Base-by-base conservation (phyloP, 2,329 filamentous ascomycete genomes). In the Knufia petricola region DNA sequence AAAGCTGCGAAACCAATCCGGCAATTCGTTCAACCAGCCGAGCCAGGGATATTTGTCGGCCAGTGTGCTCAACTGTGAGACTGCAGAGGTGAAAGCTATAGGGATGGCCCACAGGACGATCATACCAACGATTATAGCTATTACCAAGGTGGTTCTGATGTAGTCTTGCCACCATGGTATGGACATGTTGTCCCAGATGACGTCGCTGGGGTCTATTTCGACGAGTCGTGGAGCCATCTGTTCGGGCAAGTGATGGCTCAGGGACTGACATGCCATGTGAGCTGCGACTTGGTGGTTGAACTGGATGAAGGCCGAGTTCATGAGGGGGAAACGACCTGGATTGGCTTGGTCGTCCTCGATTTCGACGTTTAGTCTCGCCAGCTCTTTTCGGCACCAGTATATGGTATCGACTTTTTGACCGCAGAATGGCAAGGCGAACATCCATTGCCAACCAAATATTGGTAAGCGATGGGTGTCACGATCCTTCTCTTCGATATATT, bases 201-300 rank as follows among this genome's bases (percentile, higher is more conserved):
- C 87, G 62, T 96, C 89, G 37, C 83, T 82, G 0, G 92, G 92
- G 4, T 88, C 87, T 40, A 98, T 88, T 63, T 98, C 92, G n/a
- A 95, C 85, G 34, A 86, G 77, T 23, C 92, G 80, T 0, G 92
- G 92, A 1, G 87, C 78, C 92, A 98, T 98, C 39, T 94, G 85
- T 58, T 86, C 86, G 1, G 92, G 92, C 1, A 95, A 66, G 60
- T 98, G 92, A 63, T 96, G 88, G 32, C 85, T 88, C 39, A 94
- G 76, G 41, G 87, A 82, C 64, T 98, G 92, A 63, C 88, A 95
- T 50, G 90, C 92, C 92, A 98, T 96, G 61, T 98, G 92, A 0
- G 92, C 92, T 4, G 90, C 89, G 1, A 95, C 86, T 63, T 98
- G 92, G 61, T 95, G 85, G 61, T 98, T 95, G 74, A 98, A 98